Percentiles rank a stretch among this genome's conserved stretches.
These are phyloP conservation scores for Themeda triandra DNA, from an alignment of 176 grass and related monocot species.

Conservation along the genomic window DNA sequence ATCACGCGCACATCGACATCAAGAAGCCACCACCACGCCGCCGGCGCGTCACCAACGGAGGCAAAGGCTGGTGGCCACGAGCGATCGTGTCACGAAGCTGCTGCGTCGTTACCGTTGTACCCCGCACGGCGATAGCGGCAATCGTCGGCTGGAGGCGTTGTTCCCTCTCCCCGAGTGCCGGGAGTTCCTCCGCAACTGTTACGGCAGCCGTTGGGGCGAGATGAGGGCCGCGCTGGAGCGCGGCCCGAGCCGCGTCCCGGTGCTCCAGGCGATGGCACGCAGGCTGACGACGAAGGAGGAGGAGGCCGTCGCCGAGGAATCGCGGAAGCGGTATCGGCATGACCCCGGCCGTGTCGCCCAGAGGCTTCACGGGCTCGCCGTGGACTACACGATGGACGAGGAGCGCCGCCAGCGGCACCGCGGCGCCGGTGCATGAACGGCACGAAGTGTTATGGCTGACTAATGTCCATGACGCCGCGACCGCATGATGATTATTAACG, in stretches of 20 bases:
- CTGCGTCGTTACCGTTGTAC: neutral
- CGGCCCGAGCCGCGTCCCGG: neutral
- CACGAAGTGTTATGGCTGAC: too few relatives aligned
- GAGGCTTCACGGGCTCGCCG: neutral
- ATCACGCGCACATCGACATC: neutral
- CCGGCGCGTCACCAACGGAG: neutral
- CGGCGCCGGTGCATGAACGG: neutral
- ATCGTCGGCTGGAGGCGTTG: neutral
- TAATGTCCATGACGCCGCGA: too few relatives aligned
- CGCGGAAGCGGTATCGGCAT: neutral
- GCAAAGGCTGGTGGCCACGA: neutral
- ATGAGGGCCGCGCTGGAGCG: slow-evolving; percentile 1
- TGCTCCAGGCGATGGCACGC: neutral
- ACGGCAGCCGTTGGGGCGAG: neutral
- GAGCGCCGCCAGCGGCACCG: neutral
- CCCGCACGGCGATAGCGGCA: neutral
- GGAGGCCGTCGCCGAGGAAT: neutral
- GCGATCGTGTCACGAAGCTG: neutral
- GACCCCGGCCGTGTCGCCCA: neutral
- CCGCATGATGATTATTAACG: too few relatives aligned
- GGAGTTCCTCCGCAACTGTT: neutral
- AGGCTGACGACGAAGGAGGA: neutral
- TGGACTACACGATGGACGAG: neutral
- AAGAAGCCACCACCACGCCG: neutral
- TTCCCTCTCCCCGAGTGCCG: neutral